Evolutionary conservation across 2,329 filamentous ascomycete genomes (phyloP).

Genomic region (Botrytis hyacinthi): DNA sequence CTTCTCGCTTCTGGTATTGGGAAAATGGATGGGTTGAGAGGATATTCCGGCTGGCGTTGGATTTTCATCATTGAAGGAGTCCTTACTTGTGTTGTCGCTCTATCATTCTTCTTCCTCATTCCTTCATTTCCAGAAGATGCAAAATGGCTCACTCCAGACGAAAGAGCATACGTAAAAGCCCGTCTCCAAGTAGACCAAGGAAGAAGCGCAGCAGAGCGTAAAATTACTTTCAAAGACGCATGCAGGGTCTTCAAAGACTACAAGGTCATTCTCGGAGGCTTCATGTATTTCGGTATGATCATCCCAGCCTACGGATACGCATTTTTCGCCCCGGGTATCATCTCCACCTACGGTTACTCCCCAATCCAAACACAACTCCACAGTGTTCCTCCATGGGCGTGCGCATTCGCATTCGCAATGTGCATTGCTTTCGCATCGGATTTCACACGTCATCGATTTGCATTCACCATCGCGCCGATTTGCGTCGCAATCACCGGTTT

Average conservation of each 20-base stretch:
- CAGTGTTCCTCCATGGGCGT: slow-evolving; percentile 60
- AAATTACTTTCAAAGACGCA: slow-evolving; percentile 58
- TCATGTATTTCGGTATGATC: slow-evolving; percentile 81
- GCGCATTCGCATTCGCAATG: slow-evolving; percentile 78
- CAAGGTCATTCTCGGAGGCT: slow-evolving; percentile 69
- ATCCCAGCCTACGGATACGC: slow-evolving; percentile 77
- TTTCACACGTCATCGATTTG: slow-evolving; percentile 67
- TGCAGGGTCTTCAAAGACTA: slow-evolving; percentile 66
- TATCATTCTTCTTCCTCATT: slow-evolving; percentile 66
- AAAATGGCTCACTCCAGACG: slow-evolving; percentile 69
- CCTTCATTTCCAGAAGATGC: slow-evolving; percentile 73
- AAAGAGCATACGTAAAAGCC: slow-evolving; percentile 63
- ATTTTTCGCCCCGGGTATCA: slow-evolving; percentile 73
- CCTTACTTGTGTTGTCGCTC: slow-evolving; percentile 59
- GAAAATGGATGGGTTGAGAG: slow-evolving; percentile 72
- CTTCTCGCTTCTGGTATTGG: slow-evolving; percentile 82
- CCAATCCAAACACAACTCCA: slow-evolving; percentile 52
- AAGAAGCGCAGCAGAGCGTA: slow-evolving; percentile 60
- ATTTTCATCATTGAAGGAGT: slow-evolving; percentile 77
- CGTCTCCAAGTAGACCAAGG: slow-evolving; percentile 70
- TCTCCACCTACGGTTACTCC: slow-evolving; percentile 63
- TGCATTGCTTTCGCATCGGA: slow-evolving; percentile 71
- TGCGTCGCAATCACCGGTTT: slow-evolving; percentile 71
- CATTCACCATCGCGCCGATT: slow-evolving; percentile 69
- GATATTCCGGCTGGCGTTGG: slow-evolving; percentile 76